phyloP scores from a whole-genome alignment of 106 monocot genomes.

The Amphibolis antarctica region DNA sequence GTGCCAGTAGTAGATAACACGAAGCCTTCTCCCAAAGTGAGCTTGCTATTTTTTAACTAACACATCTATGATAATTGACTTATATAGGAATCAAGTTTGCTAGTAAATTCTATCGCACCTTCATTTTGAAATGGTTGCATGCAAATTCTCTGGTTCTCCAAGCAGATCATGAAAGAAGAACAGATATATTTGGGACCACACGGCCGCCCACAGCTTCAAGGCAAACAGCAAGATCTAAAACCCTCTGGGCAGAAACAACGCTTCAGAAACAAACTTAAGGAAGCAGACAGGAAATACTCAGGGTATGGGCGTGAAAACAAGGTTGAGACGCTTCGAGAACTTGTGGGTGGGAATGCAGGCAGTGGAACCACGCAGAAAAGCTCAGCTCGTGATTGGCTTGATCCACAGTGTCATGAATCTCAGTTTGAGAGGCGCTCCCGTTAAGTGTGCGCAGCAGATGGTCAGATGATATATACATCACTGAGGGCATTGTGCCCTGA shows the following conservation, averaged over 20 bases:
- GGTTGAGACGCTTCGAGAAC: conserved; percentile 34
- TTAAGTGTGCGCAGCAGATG: conserved; percentile 2
- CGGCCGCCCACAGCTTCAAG: conserved; percentile 59
- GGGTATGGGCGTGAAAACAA: conserved; percentile 45
- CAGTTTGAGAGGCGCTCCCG: conserved; percentile 41
- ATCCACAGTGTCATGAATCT: conserved; percentile 76
- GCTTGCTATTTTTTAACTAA: background rate
- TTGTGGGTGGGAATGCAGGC: conserved; percentile 27
- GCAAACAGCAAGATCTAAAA: conserved; percentile 36
- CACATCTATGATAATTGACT: background rate
- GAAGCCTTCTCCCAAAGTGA: conserved; percentile 40
- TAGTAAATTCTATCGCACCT: background rate
- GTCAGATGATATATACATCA: background rate
- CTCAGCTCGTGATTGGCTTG: conserved; percentile 63
- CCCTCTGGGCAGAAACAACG: conserved; percentile 35
- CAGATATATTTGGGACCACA: conserved; percentile 84
- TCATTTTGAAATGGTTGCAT: background rate
- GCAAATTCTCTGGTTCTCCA: background rate
- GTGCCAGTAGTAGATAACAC: conserved; percentile 21
- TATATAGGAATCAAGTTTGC: background rate
- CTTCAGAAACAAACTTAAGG: conserved; percentile 54
- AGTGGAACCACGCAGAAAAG: conserved; percentile 16
- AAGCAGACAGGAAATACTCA: conserved; percentile 45
- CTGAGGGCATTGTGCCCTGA: background rate
- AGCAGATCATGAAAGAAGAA: conserved; percentile 36